These are phyloP conservation scores for Guyanaporus albipodus DNA, from an alignment of 768 basidiomycete species.

Conservation along the genomic window DNA sequence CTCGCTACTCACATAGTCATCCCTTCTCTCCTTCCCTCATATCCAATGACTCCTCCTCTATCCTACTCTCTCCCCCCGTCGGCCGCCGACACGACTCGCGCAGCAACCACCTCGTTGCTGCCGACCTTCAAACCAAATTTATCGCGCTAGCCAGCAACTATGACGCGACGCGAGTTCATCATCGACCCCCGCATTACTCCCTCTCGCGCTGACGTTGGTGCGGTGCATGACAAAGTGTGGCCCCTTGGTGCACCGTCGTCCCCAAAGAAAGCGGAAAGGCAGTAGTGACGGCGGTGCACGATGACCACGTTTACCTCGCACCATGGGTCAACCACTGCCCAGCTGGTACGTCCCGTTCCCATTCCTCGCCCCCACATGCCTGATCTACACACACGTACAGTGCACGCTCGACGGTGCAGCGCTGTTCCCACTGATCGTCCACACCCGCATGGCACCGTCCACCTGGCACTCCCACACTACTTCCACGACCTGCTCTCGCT, in stretches of 20 bases:
- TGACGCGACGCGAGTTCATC: constrained; percentile 36
- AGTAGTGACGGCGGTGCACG: constrained; percentile 13
- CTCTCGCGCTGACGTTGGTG: constrained; percentile 32
- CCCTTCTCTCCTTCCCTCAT: no score
- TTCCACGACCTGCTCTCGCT: constrained; percentile 19
- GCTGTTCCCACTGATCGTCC: constrained; percentile 19
- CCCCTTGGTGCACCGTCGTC: constrained; percentile 17
- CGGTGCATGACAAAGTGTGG: constrained; percentile 39
- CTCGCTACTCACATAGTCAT: no score
- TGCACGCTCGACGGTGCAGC: constrained; percentile 7
- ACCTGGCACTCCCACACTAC: constrained; percentile 16
- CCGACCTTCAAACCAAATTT: constrained; percentile 27
- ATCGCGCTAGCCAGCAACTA: constrained; percentile 9
- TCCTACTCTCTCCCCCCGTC: constrained; percentile 11
- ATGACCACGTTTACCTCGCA: constrained; percentile 19
- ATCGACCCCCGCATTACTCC: constrained; percentile 41
- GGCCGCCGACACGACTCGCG: no score
- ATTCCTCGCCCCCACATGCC: neutral
- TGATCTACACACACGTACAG: constrained; percentile 5
- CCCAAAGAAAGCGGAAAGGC: neutral
- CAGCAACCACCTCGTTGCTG: neutral
- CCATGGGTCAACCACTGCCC: constrained; percentile 14
- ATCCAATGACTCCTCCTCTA: no score
- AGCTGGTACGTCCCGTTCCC: constrained; percentile 17
- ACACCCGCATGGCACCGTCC: constrained; percentile 11